Evolutionary conservation across 805 yeast species (phyloP), one percentile per base, ranked within the genome.

Genomic region (Naumovozyma dairenensis): DNA sequence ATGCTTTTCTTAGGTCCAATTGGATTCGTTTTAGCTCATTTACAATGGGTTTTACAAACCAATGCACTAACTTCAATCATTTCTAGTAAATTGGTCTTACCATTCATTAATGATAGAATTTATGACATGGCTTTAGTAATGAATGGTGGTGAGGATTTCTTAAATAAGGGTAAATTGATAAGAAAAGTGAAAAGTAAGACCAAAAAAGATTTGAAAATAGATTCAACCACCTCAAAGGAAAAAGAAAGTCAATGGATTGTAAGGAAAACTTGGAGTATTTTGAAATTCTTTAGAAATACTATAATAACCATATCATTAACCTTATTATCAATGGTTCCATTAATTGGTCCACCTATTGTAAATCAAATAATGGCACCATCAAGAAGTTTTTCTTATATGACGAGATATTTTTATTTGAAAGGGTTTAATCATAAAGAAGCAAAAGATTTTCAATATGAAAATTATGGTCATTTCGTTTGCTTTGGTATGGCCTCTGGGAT

Each of bases 401-500:
- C 38, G 4, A 56, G 49, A 29, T 49, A 56, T 14, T 16, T 25
- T 16, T 32, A 39, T 10, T 18, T 47, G 25, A 43, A 36, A 24
- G 41, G 45, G 8, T 16, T 31, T 5, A 51, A 51, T 32, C 39
- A 48, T 1, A 28, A 44, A n/a, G 59, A 63, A 33, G 51, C 58
- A 7, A 51, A 51, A 35, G 46, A 40, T n/a, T 53, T 60, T 21
- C 58, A 61, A 38, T 51, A 54, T 24, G 48, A 44, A 15, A 61
- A 64, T 37, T 51, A 55, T 14, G 64, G 60, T 1, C 55, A 60
- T 24, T 71, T 67, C 42, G 48, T 62, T 34, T 42, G 65, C 4
- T 77, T 72, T 53, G 85, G 84, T 0, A 43, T 73, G 21, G 56
- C 65, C 12, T 66, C 77, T 1, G 62, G 68, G 21, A 18, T 67